Evolutionary conservation across 331 rosid species (phyloP).

Genomic region (Arachis monticola): DNA sequence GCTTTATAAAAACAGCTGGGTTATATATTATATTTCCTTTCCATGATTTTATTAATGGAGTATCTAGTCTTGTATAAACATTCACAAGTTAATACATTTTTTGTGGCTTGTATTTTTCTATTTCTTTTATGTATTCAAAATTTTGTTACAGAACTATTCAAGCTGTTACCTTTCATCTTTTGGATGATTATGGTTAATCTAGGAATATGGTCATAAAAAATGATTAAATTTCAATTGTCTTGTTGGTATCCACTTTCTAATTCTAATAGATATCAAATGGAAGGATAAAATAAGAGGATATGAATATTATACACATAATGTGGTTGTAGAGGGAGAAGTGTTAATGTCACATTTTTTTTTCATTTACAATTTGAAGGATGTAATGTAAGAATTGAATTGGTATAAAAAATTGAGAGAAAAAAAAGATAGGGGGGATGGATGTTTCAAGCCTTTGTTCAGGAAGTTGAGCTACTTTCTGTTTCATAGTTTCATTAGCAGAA

Average conservation of each 20-base stretch:
- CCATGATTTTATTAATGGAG: too few species aligned
- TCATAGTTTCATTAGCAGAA: background rate
- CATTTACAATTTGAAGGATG: background rate
- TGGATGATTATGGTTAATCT: background rate
- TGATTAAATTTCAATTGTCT: background rate
- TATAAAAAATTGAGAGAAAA: background rate
- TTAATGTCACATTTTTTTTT: background rate
- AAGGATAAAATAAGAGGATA: background rate
- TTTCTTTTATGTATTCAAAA: background rate
- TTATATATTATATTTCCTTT: background rate
- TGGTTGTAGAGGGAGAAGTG: background rate
- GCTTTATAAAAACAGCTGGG: background rate
- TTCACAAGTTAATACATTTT: conserved; percentile 1
- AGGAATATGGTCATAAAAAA: background rate
- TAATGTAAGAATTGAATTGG: background rate
- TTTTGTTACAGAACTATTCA: background rate
- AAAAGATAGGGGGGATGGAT: background rate
- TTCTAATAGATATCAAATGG: conserved; percentile 2
- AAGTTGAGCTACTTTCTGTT: background rate
- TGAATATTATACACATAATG: background rate
- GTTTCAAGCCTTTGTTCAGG: background rate
- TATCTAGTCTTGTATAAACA: background rate
- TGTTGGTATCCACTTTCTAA: background rate
- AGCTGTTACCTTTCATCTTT: background rate
- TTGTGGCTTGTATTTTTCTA: background rate